Percentiles rank a stretch among this genome's conserved stretches.
Evolutionary conservation across 257 asterid species (phyloP).

Genomic region (Lavandula angustifolia): DNA sequence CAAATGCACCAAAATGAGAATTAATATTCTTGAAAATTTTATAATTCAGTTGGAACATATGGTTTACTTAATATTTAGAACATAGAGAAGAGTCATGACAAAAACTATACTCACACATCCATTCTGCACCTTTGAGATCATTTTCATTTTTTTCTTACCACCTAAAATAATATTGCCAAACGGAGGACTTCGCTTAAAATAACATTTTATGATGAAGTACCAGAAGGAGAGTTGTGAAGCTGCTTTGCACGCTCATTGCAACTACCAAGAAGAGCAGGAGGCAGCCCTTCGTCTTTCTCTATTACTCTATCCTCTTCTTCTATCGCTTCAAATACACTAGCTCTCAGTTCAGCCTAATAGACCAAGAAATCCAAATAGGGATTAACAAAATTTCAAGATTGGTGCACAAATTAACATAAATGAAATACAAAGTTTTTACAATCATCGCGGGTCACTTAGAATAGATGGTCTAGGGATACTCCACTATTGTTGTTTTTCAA

Average conservation of each 20-base stretch:
- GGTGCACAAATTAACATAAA: neutral
- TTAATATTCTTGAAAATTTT: neutral
- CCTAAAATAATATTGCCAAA: too few species aligned
- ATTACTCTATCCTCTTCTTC: slow-evolving; percentile 87
- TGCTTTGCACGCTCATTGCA: slow-evolving; percentile 93
- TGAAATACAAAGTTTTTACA: neutral
- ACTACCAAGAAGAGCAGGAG: slow-evolving; percentile 94
- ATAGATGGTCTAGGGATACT: neutral
- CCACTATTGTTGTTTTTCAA: slow-evolving; percentile 7
- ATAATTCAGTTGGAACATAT: neutral
- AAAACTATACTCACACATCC: neutral
- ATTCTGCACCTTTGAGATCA: slow-evolving; percentile 5
- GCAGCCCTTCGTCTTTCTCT: slow-evolving; percentile 78
- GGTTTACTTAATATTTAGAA: neutral
- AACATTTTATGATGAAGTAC: slow-evolving; percentile 33
- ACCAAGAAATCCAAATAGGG: slow-evolving; percentile 15
- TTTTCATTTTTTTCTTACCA: too few species aligned
- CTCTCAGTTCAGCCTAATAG: slow-evolving; percentile 87
- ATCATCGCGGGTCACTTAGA: neutral
- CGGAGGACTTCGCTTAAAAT: too few species aligned
- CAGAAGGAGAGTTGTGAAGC: slow-evolving; percentile 93
- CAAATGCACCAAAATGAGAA: slow-evolving; percentile 8
- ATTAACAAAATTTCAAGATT: neutral
- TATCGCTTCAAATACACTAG: slow-evolving; percentile 95
- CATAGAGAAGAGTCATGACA: neutral